Conservation (phyloP, 1,284 basidiomycete genomes). For the Wolfiporia cocos region DNA sequence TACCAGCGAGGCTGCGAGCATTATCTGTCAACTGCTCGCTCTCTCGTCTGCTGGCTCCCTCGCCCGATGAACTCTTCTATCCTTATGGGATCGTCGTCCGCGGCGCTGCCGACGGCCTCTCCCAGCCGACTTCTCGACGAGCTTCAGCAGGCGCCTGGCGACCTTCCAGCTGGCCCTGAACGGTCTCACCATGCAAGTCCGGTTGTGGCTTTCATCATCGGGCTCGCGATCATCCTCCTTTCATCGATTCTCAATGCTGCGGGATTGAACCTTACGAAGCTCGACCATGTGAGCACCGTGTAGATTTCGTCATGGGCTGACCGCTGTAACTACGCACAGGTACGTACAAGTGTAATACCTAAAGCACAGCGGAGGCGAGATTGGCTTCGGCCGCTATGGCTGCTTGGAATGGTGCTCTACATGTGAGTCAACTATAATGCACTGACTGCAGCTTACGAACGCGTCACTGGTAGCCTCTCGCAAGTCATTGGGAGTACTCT, state of each 20-base stretch:
- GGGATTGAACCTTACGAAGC: constrained; percentile 78
- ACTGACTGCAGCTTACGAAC: too few species aligned
- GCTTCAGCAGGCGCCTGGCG: too few species aligned
- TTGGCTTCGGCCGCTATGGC: constrained; percentile 76
- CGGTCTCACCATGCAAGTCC: constrained; percentile 44
- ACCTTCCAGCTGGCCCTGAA: constrained; percentile 18
- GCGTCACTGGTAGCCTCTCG: constrained; percentile 47
- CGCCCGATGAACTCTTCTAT: constrained; percentile 4
- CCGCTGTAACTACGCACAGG: constrained; percentile 29
- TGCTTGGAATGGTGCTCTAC: constrained; percentile 78
- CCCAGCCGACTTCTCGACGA: too few species aligned
- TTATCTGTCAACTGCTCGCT: too few species aligned
- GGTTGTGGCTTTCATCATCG: constrained; percentile 74
- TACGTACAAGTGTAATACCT: constrained; percentile 65
- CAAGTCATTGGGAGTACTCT: constrained; percentile 84
- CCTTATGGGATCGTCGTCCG: background rate
- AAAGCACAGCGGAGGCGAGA: constrained; percentile 63
- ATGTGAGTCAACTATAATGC: constrained; percentile 38
- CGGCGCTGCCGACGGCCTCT: background rate
- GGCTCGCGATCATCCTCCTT: constrained; percentile 70
- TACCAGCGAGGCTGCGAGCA: too few species aligned
- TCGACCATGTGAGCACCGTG: constrained; percentile 64
- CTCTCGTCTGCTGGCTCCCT: too few species aligned
- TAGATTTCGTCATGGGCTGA: background rate
- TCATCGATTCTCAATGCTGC: constrained; percentile 82